Percentiles rank a stretch among this genome's conserved stretches.
These are phyloP conservation scores for Boletales sp. DNA, from an alignment of 768 basidiomycete species.

Conservation along the genomic window DNA sequence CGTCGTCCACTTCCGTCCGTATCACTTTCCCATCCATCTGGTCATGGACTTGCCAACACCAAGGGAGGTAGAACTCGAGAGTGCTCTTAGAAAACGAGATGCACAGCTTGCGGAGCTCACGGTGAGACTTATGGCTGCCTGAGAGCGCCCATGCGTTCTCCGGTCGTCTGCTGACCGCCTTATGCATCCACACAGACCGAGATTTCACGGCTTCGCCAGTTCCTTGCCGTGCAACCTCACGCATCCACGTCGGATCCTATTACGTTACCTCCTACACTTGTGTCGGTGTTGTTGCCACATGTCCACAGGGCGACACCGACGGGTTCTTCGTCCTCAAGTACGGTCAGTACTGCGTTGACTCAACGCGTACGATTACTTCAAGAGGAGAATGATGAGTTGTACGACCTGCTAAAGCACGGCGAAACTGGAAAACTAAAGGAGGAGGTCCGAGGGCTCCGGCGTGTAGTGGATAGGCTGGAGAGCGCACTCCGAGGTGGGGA, in stretches of 20 bases:
- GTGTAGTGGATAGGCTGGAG: conserved; percentile 67
- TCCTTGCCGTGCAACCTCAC: conserved; percentile 55
- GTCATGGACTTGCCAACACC: conserved; percentile 68
- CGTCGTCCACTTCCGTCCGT: conserved; percentile 11
- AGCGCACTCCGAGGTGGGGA: conserved; percentile 68
- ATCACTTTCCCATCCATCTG: conserved; percentile 10
- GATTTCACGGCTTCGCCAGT: conserved; percentile 62
- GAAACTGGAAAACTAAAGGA: conserved; percentile 83
- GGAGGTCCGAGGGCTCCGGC: conserved; percentile 66
- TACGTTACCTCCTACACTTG: conserved; percentile 66
- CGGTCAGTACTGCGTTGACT: conserved; percentile 69
- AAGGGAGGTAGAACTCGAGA: conserved; percentile 80
- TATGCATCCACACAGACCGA: conserved; percentile 54
- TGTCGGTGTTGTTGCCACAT: conserved; percentile 68
- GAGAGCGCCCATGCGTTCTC: conserved; percentile 19
- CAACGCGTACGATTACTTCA: conserved; percentile 72
- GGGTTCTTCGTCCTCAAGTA: conserved; percentile 42
- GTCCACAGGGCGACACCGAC: conserved; percentile 41
- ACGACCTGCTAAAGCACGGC: conserved; percentile 65
- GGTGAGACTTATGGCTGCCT: conserved; percentile 42
- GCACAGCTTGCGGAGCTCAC: conserved; percentile 66
- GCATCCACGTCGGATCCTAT: conserved; percentile 59
- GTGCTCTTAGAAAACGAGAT: conserved; percentile 72
- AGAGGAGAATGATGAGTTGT: conserved; percentile 86
- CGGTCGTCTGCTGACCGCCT: conserved; percentile 17